Evolutionary conservation across 495 filamentous ascomycete genomes (phyloP).

Genomic region (Penicillium robsamsonii): DNA sequence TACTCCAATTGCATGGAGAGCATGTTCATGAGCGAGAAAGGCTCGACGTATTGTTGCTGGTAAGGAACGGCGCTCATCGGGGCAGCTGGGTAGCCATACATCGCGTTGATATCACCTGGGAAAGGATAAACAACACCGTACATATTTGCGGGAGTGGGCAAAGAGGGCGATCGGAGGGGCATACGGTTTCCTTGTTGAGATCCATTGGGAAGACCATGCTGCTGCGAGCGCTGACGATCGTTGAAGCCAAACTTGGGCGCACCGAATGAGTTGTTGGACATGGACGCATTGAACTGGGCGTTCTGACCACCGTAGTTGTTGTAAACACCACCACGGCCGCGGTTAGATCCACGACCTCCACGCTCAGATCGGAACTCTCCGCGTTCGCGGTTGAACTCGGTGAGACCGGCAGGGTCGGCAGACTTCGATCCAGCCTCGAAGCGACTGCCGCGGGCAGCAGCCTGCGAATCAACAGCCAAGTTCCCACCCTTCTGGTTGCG

Average conservation of each 20-base stretch:
- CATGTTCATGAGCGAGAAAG: constrained; percentile 53
- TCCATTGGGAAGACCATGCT: constrained; percentile 34
- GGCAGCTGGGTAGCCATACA: constrained; percentile 50
- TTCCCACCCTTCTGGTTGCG: constrained; percentile 30
- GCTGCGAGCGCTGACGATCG: constrained; percentile 44
- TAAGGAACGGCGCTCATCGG: constrained; percentile 65
- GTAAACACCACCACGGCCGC: constrained; percentile 50
- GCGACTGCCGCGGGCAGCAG: constrained; percentile 33
- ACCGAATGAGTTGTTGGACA: constrained; percentile 40
- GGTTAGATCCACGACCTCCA: constrained; percentile 53
- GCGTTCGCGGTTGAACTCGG: constrained; percentile 45
- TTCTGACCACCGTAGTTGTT: constrained; percentile 41
- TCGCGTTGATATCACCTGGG: constrained; percentile 41
- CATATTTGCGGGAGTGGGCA: constrained; percentile 40
- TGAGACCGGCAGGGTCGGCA: constrained; percentile 37
- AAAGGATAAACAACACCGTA: constrained; percentile 39
- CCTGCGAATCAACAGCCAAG: constrained; percentile 37
- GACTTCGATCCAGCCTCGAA: constrained; percentile 42
- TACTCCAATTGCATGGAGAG: constrained; percentile 74
- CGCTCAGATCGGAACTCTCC: constrained; percentile 49
- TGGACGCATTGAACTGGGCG: constrained; percentile 49
- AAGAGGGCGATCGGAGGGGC: constrained; percentile 49
- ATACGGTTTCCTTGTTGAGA: constrained; percentile 41
- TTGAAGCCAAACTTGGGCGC: constrained; percentile 41
- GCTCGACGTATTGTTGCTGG: constrained; percentile 56